phyloP scores from a whole-genome alignment of 2,329 filamentous ascomycete genomes.

The Cladobotryum mycophilum region DNA sequence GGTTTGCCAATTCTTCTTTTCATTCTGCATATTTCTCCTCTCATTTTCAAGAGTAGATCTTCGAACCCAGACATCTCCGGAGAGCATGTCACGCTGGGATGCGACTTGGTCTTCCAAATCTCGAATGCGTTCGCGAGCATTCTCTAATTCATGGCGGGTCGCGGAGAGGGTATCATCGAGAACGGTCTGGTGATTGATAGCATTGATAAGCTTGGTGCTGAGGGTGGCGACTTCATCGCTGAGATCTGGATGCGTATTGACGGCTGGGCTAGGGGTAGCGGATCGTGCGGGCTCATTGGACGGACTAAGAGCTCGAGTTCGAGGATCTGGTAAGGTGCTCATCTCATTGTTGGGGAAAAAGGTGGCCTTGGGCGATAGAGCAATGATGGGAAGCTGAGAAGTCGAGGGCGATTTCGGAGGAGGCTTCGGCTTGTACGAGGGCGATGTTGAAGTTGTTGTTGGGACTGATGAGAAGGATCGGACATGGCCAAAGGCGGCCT shows the following conservation, averaged over 20 bases:
- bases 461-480: constrained; percentile 47
- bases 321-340: constrained; percentile 63
- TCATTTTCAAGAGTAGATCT: constrained; percentile 70
- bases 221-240: constrained; percentile 76
- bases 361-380: constrained; percentile 30
- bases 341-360: constrained; percentile 52
- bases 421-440: constrained; percentile 32
- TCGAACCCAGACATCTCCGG: constrained; percentile 68
- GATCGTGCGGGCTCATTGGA: constrained; percentile 28
- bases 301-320: constrained; percentile 46
- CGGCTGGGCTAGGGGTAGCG: constrained; percentile 1
- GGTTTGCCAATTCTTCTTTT: constrained; percentile 54
- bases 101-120: constrained; percentile 61
- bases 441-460: constrained; percentile 25
- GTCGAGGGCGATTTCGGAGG: constrained; percentile 32
- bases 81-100: constrained; percentile 64
- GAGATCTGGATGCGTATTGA: constrained; percentile 47
- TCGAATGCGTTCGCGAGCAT: constrained; percentile 59
- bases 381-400: constrained; percentile 33
- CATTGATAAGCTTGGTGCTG: constrained; percentile 93
- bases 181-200: constrained; percentile 91
- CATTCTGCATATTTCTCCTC: constrained; percentile 50
- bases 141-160: constrained; percentile 76
- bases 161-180: constrained; percentile 83
- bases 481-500: constrained; percentile 42